These are phyloP conservation scores for Suillus sp. DNA, from an alignment of 768 basidiomycete genomes.

Conservation along the genomic window DNA sequence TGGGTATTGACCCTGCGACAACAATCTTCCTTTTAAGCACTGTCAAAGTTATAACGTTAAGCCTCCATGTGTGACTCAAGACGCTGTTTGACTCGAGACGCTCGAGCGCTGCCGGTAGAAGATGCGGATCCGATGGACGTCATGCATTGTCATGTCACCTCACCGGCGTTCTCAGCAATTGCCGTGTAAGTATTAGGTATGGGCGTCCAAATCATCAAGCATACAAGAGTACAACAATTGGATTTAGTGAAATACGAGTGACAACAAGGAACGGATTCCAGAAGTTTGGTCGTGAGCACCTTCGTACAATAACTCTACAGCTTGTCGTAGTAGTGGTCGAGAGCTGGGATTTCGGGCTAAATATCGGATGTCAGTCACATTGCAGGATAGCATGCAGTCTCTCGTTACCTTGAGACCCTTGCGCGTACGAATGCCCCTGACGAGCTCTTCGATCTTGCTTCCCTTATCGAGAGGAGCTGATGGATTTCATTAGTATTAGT, in stretches of 20 bases:
- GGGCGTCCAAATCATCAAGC: neutral
- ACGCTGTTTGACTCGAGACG: neutral
- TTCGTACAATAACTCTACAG: conserved; percentile 45
- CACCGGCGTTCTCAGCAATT: neutral
- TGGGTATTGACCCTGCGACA: neutral
- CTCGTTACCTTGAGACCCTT: conserved; percentile 88
- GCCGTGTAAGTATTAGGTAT: neutral
- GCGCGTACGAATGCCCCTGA: conserved; percentile 78
- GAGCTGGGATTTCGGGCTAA: conserved; percentile 83
- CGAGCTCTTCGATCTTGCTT: conserved; percentile 86
- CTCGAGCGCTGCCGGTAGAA: neutral
- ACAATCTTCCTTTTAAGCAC: neutral
- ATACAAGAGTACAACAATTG: conserved; percentile 19
- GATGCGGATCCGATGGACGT: neutral
- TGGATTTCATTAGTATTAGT: conserved; percentile 14
- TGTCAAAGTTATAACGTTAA: neutral
- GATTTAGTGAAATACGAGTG: conserved; percentile 16
- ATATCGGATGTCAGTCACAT: conserved; percentile 16
- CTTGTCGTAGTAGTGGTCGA: conserved; percentile 95
- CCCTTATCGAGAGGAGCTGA: conserved; percentile 85
- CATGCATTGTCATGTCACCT: neutral
- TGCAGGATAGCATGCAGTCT: neutral
- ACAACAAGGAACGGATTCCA: conserved; percentile 22
- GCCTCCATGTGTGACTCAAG: neutral
- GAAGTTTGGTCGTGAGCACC: conserved; percentile 15